phyloP scores from a whole-genome alignment of 1,284 basidiomycete species.

The Nidula niveotomentosa region DNA sequence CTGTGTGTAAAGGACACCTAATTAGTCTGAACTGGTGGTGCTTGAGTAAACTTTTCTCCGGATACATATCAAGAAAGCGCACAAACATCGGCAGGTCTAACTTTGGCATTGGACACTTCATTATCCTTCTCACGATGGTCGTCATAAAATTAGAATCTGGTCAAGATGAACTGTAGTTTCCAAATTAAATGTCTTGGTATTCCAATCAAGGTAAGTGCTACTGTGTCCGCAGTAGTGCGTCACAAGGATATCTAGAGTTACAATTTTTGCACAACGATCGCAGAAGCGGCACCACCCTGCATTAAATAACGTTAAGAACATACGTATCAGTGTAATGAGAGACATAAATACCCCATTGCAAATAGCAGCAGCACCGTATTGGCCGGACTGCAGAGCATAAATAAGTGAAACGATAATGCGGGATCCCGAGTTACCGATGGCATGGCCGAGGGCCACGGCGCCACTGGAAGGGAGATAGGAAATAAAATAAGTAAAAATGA shows the following conservation, averaged over 20 bases:
- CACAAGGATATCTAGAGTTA: conserved; percentile 32
- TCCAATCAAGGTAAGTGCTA: not conserved
- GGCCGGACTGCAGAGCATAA: conserved; percentile 90
- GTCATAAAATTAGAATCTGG: not conserved
- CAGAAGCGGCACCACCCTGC: conserved; percentile 91
- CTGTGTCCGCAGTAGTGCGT: not conserved
- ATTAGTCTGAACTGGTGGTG: conserved; percentile 2
- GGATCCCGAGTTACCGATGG: conserved; percentile 94
- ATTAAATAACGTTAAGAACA: conserved; percentile 9
- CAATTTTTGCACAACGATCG: conserved; percentile 86
- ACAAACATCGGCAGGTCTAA: conserved; percentile 7
- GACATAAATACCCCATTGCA: conserved; percentile 82
- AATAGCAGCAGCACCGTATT: conserved; percentile 97
- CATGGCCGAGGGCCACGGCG: conserved; percentile 92
- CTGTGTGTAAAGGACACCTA: not conserved
- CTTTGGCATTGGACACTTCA: not conserved
- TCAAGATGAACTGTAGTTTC: not conserved
- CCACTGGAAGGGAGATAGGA: conserved; percentile 48
- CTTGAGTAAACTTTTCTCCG: conserved; percentile 13
- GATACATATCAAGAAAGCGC: conserved; percentile 9
- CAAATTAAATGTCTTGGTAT: not conserved
- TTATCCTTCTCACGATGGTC: not conserved
- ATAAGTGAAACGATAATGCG: conserved; percentile 95
- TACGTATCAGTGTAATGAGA: conserved; percentile 4
- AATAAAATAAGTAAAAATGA: not conserved